Percentiles rank a stretch among this genome's conserved stretches.
These are phyloP conservation scores for Elsinoe arachidis DNA, from an alignment of 2,329 filamentous ascomycete genomes.

Conservation along the genomic window DNA sequence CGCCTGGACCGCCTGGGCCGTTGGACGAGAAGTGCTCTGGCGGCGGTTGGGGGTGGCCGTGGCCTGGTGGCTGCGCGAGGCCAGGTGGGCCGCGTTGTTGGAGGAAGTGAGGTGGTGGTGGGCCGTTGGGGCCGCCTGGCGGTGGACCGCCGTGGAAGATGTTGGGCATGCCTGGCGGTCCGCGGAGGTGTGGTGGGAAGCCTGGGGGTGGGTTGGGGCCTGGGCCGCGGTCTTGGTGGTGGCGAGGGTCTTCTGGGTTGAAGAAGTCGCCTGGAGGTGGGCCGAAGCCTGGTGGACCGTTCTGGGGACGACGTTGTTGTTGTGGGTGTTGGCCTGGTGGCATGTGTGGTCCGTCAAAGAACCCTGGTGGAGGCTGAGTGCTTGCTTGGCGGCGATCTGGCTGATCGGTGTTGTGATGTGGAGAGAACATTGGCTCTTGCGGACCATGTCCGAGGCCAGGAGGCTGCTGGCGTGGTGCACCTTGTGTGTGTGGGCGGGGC, in stretches of 20 bases:
- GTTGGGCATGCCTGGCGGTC: slow-evolving; percentile 23
- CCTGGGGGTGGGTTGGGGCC: slow-evolving; percentile 22
- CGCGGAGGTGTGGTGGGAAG: slow-evolving; percentile 23
- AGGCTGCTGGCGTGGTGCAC: slow-evolving; percentile 30
- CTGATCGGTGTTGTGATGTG: slow-evolving; percentile 19
- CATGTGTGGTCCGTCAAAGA: slow-evolving; percentile 26
- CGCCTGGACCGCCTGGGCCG: background rate
- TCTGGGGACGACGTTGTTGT: slow-evolving; percentile 20
- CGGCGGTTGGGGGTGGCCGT: background rate
- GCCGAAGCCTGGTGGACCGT: slow-evolving; percentile 20
- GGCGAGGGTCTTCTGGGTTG: slow-evolving; percentile 12
- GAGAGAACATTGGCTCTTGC: slow-evolving; percentile 16
- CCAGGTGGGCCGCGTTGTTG: slow-evolving; percentile 8
- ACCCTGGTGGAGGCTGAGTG: slow-evolving; percentile 27
- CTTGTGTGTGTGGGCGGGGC: slow-evolving; percentile 23
- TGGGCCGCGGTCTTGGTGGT: slow-evolving; percentile 7
- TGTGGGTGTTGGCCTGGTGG: slow-evolving; percentile 24
- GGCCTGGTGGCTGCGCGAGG: background rate
- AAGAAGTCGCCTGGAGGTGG: slow-evolving; percentile 13
- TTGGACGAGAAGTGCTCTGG: background rate
- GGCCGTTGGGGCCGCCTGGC: slow-evolving; percentile 16
- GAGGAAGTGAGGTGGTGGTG: slow-evolving; percentile 13
- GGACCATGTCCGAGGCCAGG: slow-evolving; percentile 30
- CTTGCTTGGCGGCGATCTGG: slow-evolving; percentile 18
- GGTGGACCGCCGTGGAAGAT: slow-evolving; percentile 23